These are phyloP conservation scores for Trichoderma hamatum DNA, from an alignment of 2,329 filamentous ascomycete genomes.

Conservation along the genomic window DNA sequence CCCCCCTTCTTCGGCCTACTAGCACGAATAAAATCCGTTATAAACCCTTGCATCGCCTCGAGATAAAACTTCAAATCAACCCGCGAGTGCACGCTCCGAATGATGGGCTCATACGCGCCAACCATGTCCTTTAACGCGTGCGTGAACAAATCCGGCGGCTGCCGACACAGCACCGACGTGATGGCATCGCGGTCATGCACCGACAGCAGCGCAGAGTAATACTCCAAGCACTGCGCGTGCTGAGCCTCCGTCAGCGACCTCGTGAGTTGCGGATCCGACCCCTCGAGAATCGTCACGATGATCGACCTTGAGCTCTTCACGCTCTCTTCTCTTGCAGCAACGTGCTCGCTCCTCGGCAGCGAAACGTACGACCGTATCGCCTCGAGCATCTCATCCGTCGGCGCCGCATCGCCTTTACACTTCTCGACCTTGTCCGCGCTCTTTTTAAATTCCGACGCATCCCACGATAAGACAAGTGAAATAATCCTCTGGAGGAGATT, in stretches of 20 bases:
- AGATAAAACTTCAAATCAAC: conserved; percentile 73
- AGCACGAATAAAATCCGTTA: conserved; percentile 70
- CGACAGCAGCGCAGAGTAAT: conserved; percentile 70
- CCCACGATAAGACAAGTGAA: conserved; percentile 72
- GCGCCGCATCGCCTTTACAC: conserved; percentile 52
- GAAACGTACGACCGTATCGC: conserved; percentile 63
- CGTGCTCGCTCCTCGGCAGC: conserved; percentile 57
- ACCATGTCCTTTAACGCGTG: conserved; percentile 66
- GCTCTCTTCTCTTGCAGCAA: conserved; percentile 61
- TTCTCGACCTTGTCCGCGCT: conserved; percentile 66
- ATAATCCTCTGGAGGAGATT: conserved; percentile 79
- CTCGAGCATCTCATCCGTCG: conserved; percentile 62
- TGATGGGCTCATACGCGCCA: conserved; percentile 72
- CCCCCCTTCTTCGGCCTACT: conserved; percentile 49
- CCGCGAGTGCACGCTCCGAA: conserved; percentile 69
- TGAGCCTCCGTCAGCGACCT: conserved; percentile 59
- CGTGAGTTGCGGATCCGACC: conserved; percentile 50
- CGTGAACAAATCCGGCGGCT: conserved; percentile 73
- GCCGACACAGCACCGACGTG: conserved; percentile 65
- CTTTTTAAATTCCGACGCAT: conserved; percentile 70
- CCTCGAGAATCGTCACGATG: conserved; percentile 65
- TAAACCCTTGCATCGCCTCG: conserved; percentile 66
- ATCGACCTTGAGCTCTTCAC: conserved; percentile 59
- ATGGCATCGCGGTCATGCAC: conserved; percentile 75
- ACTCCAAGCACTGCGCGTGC: conserved; percentile 68